Evolutionary conservation across 495 filamentous ascomycete species (phyloP), one percentile per base, ranked within the genome.

Genomic region (Friedmanniomyces simplex): DNA sequence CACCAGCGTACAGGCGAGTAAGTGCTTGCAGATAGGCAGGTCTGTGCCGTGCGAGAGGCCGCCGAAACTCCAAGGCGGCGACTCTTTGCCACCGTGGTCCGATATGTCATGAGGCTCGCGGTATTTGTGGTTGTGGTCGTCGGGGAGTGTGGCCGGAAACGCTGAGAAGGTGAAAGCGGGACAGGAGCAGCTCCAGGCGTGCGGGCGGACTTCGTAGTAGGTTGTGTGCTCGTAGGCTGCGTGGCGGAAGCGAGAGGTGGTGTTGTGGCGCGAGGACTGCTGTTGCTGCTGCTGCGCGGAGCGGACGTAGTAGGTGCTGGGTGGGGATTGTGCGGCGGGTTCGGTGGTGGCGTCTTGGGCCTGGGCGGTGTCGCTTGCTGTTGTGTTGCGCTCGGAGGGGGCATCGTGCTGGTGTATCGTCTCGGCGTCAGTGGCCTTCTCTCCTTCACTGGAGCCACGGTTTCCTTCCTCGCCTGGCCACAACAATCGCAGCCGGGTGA

Each of bases 131-230:
- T 21, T 21, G 25, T 55, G 18, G 22, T 14, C 47, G 13, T 43
- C 32, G 4, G 52, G 18, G 10, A 41, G 12, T 2, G 36, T 16
- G 6, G 59, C 60, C 22, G 79, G 79, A 58, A 88, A 88, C 39
- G 81, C 78, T 30, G 80, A 73, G 57, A 91, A 84, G 0, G 85
- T 77, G 66, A 95, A 96, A 2, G 82, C 82, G 1, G 88, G 84
- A 74, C 91, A 96, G 11, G 81, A 86, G 67, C 91, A 96, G 66
- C 87, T 89, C 91, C 91, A 96, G n/a, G 87, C 84, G 1, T 65
- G 56, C 7, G 87, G 73, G 8, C 82, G 78, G 24, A 95, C 87
- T 62, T 86, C 77, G 70, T 95, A 94, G 61, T 63, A 65, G 36
- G 66, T 62, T 1, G 69, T 67, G 4, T 53, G 18, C 20, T 39